Percentiles rank a stretch among this genome's conserved stretches.
phyloP scores from a whole-genome alignment of 2,329 filamentous ascomycete genomes.

The Microdochium trichocladiopsis region DNA sequence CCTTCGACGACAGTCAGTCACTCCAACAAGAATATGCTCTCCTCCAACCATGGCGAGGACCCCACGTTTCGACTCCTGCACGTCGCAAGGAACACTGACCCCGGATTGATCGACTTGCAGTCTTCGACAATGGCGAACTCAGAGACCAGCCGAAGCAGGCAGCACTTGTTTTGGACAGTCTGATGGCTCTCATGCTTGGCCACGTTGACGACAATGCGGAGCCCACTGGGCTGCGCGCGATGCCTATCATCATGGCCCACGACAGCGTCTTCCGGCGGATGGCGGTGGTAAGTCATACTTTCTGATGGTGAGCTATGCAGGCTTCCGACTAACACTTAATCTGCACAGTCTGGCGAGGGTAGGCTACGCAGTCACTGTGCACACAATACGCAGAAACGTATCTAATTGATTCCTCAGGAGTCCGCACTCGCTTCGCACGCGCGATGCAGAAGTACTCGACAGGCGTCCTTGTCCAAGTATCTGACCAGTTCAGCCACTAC shows the following conservation, averaged over 20 bases:
- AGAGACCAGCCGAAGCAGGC: conserved; percentile 7
- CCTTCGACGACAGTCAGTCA: no score
- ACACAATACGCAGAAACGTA: no score
- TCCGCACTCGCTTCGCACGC: background rate
- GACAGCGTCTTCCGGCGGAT: conserved; percentile 5
- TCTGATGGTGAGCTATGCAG: background rate
- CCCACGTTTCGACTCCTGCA: no score
- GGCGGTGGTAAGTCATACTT: background rate
- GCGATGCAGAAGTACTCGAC: background rate
- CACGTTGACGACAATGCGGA: background rate
- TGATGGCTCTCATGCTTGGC: conserved; percentile 8
- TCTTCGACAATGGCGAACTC: conserved; percentile 13
- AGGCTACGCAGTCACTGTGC: background rate
- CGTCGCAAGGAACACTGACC: no score
- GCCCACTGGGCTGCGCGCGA: background rate
- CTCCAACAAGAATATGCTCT: no score
- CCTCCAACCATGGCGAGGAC: no score
- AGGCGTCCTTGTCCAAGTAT: background rate
- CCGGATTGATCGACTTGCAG: conserved; percentile 2
- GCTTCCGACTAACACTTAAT: background rate
- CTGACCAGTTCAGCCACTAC: background rate
- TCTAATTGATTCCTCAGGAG: background rate
- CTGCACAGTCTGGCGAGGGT: background rate
- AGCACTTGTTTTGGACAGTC: conserved; percentile 8
- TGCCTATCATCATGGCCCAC: conserved; percentile 9